phyloP scores from a whole-genome alignment of 306 rosid genomes.

The Mimosa pudica region DNA sequence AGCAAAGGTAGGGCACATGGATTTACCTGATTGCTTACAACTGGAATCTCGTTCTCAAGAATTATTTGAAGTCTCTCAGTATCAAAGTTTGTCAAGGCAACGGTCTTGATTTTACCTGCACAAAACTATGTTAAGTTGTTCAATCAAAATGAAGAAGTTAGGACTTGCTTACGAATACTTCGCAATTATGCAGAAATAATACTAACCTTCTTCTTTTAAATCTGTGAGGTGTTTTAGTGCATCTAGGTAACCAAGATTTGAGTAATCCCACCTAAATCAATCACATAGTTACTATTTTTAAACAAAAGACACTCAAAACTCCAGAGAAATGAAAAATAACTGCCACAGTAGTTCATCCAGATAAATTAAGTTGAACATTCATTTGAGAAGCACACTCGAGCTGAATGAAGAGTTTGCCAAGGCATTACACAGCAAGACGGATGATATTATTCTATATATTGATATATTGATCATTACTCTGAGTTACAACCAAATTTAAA shows the following conservation, averaged over 20 bases:
- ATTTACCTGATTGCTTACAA: slow-evolving; percentile 94
- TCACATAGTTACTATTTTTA: slow-evolving; percentile 22
- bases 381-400: slow-evolving; percentile 11
- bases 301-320: slow-evolving; percentile 13
- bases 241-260: slow-evolving; percentile 86
- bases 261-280: slow-evolving; percentile 87
- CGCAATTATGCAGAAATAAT: slow-evolving; percentile 17
- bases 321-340: slow-evolving; percentile 3
- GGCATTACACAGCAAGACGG: slow-evolving; percentile 20
- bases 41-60: slow-evolving; percentile 86
- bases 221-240: slow-evolving; percentile 94
- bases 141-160: slow-evolving; percentile 43
- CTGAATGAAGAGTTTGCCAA: background rate
- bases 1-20: slow-evolving; percentile 20
- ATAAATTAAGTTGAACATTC: slow-evolving; percentile 13
- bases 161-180: slow-evolving; percentile 7
- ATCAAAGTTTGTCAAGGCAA: slow-evolving; percentile 89
- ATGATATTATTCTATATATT: slow-evolving; percentile 25
- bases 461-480: slow-evolving; percentile 17
- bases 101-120: slow-evolving; percentile 90
- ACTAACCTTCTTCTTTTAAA: slow-evolving; percentile 82
- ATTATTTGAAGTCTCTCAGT: slow-evolving; percentile 87
- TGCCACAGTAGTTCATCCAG: slow-evolving; percentile 23
- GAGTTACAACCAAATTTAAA: slow-evolving; percentile 13
- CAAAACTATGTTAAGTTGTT: slow-evolving; percentile 35